These are phyloP conservation scores for Pyrenophora teres DNA, from an alignment of 2,329 filamentous ascomycete species.

Conservation along the genomic window DNA sequence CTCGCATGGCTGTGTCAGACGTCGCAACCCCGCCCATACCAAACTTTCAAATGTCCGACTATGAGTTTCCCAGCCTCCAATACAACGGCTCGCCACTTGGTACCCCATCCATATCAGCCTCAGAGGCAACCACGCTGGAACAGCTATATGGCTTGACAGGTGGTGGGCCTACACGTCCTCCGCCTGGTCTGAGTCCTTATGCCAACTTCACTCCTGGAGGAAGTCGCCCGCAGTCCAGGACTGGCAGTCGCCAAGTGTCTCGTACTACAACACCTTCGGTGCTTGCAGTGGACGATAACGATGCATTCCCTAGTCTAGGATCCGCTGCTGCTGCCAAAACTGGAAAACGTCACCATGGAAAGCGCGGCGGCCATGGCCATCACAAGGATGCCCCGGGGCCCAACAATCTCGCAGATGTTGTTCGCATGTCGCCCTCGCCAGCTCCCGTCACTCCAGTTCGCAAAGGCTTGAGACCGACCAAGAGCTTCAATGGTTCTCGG, in stretches of 20 bases:
- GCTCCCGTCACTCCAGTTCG: slow-evolving; percentile 61
- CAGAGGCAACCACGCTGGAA: slow-evolving; percentile 50
- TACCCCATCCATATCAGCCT: slow-evolving; percentile 45
- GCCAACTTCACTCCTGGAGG: slow-evolving; percentile 61
- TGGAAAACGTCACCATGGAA: slow-evolving; percentile 90
- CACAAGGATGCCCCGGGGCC: slow-evolving; percentile 59
- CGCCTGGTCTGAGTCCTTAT: slow-evolving; percentile 70
- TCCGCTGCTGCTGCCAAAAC: slow-evolving; percentile 73
- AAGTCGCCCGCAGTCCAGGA: slow-evolving; percentile 77
- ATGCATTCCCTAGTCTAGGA: slow-evolving; percentile 90
- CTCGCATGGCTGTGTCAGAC: slow-evolving; percentile 76
- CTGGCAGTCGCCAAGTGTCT: slow-evolving; percentile 78
- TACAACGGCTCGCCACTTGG: slow-evolving; percentile 51
- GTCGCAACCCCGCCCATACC: slow-evolving; percentile 67
- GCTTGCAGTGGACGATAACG: slow-evolving; percentile 86
- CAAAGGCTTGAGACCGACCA: slow-evolving; percentile 66
- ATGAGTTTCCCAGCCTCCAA: slow-evolving; percentile 80
- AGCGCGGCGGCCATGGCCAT: slow-evolving; percentile 77
- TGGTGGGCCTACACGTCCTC: slow-evolving; percentile 57
- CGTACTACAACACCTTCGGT: slow-evolving; percentile 67
- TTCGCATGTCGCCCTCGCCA: slow-evolving; percentile 93
- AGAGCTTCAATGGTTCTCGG: slow-evolving; percentile 66
- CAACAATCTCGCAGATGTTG: slow-evolving; percentile 87
- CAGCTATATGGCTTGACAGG: slow-evolving; percentile 47
- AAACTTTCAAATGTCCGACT: slow-evolving; percentile 79